Evolutionary conservation across 1,284 basidiomycete genomes (phyloP).

Genomic region (Waitea zeae): DNA sequence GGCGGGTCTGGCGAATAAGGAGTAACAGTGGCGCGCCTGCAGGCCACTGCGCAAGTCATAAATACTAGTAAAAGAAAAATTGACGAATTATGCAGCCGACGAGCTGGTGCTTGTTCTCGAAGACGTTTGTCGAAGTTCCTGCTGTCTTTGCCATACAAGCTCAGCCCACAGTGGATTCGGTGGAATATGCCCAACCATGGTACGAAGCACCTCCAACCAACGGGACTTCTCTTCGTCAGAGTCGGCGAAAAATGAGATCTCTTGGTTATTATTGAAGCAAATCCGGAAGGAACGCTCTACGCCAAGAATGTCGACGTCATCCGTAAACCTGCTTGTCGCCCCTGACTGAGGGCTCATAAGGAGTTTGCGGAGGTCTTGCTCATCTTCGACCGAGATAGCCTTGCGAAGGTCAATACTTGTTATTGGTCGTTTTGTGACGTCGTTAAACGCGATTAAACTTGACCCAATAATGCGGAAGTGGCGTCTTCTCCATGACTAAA

Average conservation of each 20-base stretch:
- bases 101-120: too few relatives aligned
- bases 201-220: slow-evolving; percentile 72
- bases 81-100: too few relatives aligned
- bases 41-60: too few relatives aligned
- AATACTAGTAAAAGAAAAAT: too few relatives aligned
- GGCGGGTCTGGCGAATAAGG: too few relatives aligned
- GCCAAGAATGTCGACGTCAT: slow-evolving; percentile 58
- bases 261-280: slow-evolving; percentile 63
- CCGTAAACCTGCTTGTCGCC: slow-evolving; percentile 22
- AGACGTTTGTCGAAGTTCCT: too few relatives aligned
- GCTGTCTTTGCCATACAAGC: slow-evolving; percentile 62
- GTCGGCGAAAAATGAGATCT: slow-evolving; percentile 86
- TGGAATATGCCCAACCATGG: slow-evolving; percentile 74
- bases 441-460: slow-evolving; percentile 81
- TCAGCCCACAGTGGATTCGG: slow-evolving; percentile 86
- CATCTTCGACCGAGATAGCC: slow-evolving; percentile 64
- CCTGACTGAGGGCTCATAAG: slow-evolving; percentile 25
- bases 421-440: slow-evolving; percentile 84
- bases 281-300: slow-evolving; percentile 81
- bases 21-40: too few relatives aligned
- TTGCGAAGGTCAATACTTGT: slow-evolving; percentile 85
- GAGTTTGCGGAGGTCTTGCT: slow-evolving; percentile 33
- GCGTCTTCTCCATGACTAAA: slow-evolving; percentile 75
- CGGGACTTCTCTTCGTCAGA: slow-evolving; percentile 73
- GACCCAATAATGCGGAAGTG: slow-evolving; percentile 78